Evolutionary conservation across 345 rosid genomes (phyloP), one percentile per base, ranked within the genome.

Genomic region (Brassica cretica): DNA sequence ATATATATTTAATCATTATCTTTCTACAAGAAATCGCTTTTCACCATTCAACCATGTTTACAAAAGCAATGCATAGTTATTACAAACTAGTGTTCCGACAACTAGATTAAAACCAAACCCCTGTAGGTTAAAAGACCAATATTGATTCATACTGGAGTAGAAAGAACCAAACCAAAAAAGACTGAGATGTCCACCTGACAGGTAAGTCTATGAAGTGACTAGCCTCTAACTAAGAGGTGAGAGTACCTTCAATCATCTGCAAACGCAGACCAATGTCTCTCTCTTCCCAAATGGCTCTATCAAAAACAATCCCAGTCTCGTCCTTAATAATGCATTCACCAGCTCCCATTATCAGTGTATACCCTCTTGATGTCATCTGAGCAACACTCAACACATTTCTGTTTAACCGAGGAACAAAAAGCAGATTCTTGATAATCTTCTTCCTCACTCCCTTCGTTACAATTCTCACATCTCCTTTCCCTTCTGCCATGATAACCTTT

Each of bases 251-350:
- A 63, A 33, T 55, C 49, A 71, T 71, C 76, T 64, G 37, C 12
- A 77, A 71, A 72, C 76, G 68, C 62, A 77, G 46, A 19, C 14
- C 53, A 41, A 37, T 12, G 10, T 72, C 81, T 56, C 76, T 71
- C 9, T 71, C 59, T 0, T 64, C 81, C 71, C 8, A 4, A 16
- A 1, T 18, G 19, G 35, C 11, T 58, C 7, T 16, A 16, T 24
- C 66, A 29, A 77, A 71, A 0, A 39, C 2, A 2, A 71, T 65
- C 19, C 76, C 71, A 39, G 14, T 35, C 51, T 30, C 9, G 6
- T 64, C 33, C 14, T 4, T 37, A 14, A 77, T 37, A 77, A 3
- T 39, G 76, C 76, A 77, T 29, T 55, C 66, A 0, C 30, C 66
- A 16, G 27, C 66, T 3, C 5, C 76, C 1, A 56, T 5, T 8